Conservation (phyloP, 2,329 filamentous ascomycete genomes). For the Metarhizium sp. region DNA sequence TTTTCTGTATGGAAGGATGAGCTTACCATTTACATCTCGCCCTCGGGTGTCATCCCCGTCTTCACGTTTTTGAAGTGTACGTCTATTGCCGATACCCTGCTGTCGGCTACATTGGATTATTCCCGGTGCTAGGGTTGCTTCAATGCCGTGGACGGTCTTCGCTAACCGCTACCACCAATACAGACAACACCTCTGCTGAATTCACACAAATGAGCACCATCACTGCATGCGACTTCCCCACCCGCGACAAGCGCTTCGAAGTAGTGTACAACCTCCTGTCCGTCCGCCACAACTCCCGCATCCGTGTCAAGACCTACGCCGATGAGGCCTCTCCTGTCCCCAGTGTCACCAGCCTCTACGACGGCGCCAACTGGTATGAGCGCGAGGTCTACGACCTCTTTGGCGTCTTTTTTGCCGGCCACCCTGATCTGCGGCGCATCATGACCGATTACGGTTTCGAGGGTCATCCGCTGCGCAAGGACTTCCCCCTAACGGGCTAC, state of each 20-base stretch:
- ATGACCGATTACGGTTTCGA: slow-evolving; percentile 99
- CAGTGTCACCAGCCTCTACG: slow-evolving; percentile 75
- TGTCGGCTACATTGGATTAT: not conserved
- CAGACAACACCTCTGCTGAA: slow-evolving; percentile 92
- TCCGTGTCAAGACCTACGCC: slow-evolving; percentile 97
- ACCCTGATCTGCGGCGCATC: slow-evolving; percentile 92
- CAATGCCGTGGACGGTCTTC: not conserved
- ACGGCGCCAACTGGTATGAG: slow-evolving; percentile 98
- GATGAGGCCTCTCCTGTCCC: slow-evolving; percentile 93
- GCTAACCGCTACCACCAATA: not conserved
- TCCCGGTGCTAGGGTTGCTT: not conserved
- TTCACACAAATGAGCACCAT: slow-evolving; percentile 90
- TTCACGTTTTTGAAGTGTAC: slow-evolving; percentile 84
- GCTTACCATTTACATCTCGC: slow-evolving; percentile 86
- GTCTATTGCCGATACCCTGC: slow-evolving; percentile 8
- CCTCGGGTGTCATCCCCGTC: slow-evolving; percentile 79
- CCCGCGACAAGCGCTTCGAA: slow-evolving; percentile 91
- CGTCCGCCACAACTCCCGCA: slow-evolving; percentile 90
- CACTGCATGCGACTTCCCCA: slow-evolving; percentile 92
- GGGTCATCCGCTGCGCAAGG: slow-evolving; percentile 92
- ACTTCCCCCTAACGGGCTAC: slow-evolving; percentile 96
- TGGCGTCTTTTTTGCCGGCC: slow-evolving; percentile 90
- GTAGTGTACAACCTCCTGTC: slow-evolving; percentile 96
- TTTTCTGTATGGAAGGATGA: slow-evolving; percentile 99
- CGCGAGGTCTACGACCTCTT: slow-evolving; percentile 96